Evolutionary conservation across 352 stramenopile species (phyloP).

Genomic region (Pythium inflatum): DNA sequence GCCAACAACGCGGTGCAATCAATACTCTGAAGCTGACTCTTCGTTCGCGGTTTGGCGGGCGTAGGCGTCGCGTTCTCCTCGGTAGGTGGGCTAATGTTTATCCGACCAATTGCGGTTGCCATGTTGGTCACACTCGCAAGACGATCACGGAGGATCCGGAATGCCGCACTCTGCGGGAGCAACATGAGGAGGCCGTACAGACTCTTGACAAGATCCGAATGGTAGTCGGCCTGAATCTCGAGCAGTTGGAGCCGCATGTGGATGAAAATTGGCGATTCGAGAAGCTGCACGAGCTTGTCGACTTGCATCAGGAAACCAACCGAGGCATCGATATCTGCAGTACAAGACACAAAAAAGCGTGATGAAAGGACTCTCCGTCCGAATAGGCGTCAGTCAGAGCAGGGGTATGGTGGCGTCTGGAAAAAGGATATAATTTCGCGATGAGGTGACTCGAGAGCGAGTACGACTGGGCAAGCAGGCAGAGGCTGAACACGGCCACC

Average conservation of each 20-base stretch:
- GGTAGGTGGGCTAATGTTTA: constrained; percentile 51
- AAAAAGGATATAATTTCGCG: constrained; percentile 92
- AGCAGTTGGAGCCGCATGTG: constrained; percentile 98
- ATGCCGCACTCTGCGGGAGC: constrained; percentile 92
- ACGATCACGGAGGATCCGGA: constrained; percentile 81
- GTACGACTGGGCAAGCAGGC: constrained; percentile 98
- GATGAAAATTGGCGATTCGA: constrained; percentile 99
- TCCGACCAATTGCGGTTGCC: constrained; percentile 80
- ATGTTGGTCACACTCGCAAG: constrained; percentile 88
- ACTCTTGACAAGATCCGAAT: constrained; percentile 96
- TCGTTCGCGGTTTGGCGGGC: constrained; percentile 5
- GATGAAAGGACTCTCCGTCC: constrained; percentile 45
- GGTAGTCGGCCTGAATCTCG: constrained; percentile 94
- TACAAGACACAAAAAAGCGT: constrained; percentile 35
- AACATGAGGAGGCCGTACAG: constrained; percentile 98
- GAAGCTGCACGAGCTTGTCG: constrained; percentile 99
- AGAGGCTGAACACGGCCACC: constrained; percentile 96
- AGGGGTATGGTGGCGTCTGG: not conserved
- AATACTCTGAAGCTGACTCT: constrained; percentile 38
- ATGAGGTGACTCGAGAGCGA: constrained; percentile 96
- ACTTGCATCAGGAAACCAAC: constrained; percentile 99
- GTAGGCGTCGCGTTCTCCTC: not conserved
- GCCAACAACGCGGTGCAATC: constrained; percentile 61
- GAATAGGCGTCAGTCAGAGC: not conserved
- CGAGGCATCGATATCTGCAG: constrained; percentile 95